Evolutionary conservation across 345 rosid species (phyloP), one percentile per base, ranked within the genome.

Genomic region (Aquilaria sinensis): DNA sequence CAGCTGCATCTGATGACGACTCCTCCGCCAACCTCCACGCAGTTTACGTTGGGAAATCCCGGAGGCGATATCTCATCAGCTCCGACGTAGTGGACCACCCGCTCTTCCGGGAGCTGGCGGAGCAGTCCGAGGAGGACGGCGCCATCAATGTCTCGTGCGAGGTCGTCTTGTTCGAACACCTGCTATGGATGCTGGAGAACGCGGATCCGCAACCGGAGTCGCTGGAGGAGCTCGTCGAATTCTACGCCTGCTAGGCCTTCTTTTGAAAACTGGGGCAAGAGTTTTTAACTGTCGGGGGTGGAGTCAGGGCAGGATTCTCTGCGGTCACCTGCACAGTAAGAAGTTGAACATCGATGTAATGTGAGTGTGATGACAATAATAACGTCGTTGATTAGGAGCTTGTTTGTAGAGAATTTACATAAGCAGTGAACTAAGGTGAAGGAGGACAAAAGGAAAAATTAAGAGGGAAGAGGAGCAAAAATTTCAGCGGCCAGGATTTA

Each of bases 141-240:
- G 61, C 82, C 37, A 60, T 92, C 29, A 76, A 63, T 33, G 87
- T 92, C 9, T 74, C 87, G 5, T 92, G 98, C 45, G 98, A 92
- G 75, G 98, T 92, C 53, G 98, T 92, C 8, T 54, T 92, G 87
- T 92, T 92, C 74, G 98, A 92, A 67, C 98, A 92, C 80, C 70
- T 89, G 75, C 95, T 89, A 33, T 92, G 98, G 98, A 92, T 92
- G 98, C 75, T 92, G 10, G 91, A 87, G 47, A 89, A 84, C 34
- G 90, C 86, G 0, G 91, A 87, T 62, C 80, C 90, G 15, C 85
- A 78, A 10, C 85, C 84, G 0, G 96, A 89, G 73, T 87, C 98
- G 2, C 48, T 87, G 49, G 84, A 87, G 43, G 96, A 92, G 69
- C 86, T 92, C 11, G 93, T 78, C 31, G 86, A 89, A 70, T 92